These are phyloP conservation scores for Diaporthe velutina DNA, from an alignment of 2,329 filamentous ascomycete genomes.

Conservation along the genomic window DNA sequence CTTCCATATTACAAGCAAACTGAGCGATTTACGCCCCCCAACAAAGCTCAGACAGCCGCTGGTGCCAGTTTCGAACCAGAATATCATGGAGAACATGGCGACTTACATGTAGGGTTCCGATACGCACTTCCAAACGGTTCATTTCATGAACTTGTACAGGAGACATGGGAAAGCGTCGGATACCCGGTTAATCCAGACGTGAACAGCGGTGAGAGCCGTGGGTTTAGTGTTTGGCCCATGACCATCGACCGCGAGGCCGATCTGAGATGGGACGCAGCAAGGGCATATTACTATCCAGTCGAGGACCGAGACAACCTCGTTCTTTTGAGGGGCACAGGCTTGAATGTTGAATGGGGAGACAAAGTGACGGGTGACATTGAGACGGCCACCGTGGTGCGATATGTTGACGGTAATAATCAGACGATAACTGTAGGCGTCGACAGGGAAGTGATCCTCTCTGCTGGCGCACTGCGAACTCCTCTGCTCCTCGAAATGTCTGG, in stretches of 20 bases:
- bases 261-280: constrained; percentile 55
- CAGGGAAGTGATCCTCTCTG: constrained; percentile 62
- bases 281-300: constrained; percentile 57
- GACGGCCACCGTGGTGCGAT: constrained; percentile 52
- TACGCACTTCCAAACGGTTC: constrained; percentile 50
- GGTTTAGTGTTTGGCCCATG: constrained; percentile 54
- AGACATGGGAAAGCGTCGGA: constrained; percentile 50
- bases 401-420: constrained; percentile 52
- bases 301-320: constrained; percentile 53
- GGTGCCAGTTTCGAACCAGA: constrained; percentile 52
- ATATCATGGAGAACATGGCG: constrained; percentile 52
- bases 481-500: constrained; percentile 66
- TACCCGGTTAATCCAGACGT: constrained; percentile 52
- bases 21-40: constrained; percentile 52
- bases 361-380: constrained; percentile 47
- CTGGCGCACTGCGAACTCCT: constrained; percentile 64
- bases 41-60: constrained; percentile 48
- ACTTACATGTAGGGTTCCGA: constrained; percentile 53
- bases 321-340: constrained; percentile 53
- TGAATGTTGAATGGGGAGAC: constrained; percentile 37
- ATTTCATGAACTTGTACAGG: constrained; percentile 46
- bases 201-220: constrained; percentile 54
- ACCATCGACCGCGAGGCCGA: constrained; percentile 54
- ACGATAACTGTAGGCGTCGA: constrained; percentile 51
- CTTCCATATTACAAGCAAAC: constrained; percentile 61